These are phyloP conservation scores for Malus hybrid DNA, from an alignment of 331 rosid species.

Conservation along the genomic window DNA sequence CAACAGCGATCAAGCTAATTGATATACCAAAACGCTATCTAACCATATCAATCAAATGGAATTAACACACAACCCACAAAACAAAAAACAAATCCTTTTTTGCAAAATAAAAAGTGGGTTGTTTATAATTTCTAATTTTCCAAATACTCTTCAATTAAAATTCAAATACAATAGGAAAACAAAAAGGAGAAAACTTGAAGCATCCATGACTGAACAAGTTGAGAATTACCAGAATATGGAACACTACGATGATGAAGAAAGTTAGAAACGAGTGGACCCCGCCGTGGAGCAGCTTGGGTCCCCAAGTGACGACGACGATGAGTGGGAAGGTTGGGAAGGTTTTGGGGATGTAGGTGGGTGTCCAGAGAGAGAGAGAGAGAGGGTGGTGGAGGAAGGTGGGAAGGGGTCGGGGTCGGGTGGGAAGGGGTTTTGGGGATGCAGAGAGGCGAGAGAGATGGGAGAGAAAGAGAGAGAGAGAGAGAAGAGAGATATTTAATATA, in stretches of 20 bases:
- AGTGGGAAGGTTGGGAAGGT: too few relatives aligned
- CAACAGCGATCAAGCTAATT: too few relatives aligned
- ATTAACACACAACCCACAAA: background rate
- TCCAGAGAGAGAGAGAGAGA: too few relatives aligned
- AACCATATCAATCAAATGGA: too few relatives aligned
- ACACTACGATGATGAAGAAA: conserved; percentile 34
- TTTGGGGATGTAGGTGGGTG: too few relatives aligned
- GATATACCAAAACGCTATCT: too few relatives aligned
- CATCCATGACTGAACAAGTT: background rate
- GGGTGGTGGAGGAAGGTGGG: too few relatives aligned
- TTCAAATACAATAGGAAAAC: background rate
- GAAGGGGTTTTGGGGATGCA: too few relatives aligned
- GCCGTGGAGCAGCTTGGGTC: conserved; percentile 50
- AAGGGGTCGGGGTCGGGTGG: too few relatives aligned
- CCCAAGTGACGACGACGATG: conserved; percentile 70
- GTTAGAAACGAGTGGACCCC: conserved; percentile 43
- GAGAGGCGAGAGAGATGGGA: too few relatives aligned
- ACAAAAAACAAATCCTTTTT: background rate
- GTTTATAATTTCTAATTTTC: background rate
- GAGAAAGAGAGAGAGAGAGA: too few relatives aligned
- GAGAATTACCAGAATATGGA: conserved; percentile 51
- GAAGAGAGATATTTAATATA: too few relatives aligned
- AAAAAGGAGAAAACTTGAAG: background rate
- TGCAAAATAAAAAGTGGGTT: background rate
- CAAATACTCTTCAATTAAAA: background rate